Evolutionary conservation across 805 yeast genomes (phyloP), one percentile per base, ranked within the genome.

Genomic region (Monosporozyma aquatica): DNA sequence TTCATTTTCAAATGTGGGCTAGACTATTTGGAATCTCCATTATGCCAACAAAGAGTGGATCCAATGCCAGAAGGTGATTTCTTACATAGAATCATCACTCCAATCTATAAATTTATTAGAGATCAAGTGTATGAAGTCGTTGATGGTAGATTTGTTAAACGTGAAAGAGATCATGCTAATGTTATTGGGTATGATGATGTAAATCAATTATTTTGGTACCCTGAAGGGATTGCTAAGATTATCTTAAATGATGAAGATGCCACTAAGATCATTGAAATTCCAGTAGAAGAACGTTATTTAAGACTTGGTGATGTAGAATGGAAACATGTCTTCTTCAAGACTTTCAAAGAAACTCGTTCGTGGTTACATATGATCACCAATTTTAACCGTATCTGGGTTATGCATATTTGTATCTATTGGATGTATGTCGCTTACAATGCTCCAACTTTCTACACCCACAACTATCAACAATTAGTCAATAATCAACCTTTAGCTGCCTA

Each of bases 181-280:
- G 70, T 84, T 49, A 75, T 84, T 56, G 94, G 98, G 65, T 92
- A 92, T 65, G 99, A 92, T 71, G 99, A 92, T 72, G 95, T 92
- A 47, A 92, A 92, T 67, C 99, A 92, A 73, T 75, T 92, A 55
- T 92, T 94, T 70, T 92, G 99, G 99, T 92, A 94, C 68, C 97
- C 97, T 38, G 97, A 94, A 69, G 99, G 98, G 74, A 84, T 92
- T 51, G 81, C 94, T 46, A 82, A 92, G 67, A 89, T 92, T 55
- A 76, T 82, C 40, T 76, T 90, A 56, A 44, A 38, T 10, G 97
- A 92, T 62, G 92, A 83, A 61, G 97, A 92, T 62, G 90, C 83
- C 61, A 73, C 95, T 15, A 80, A 95, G 63, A 72, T 92, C 54
- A 85, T 89, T 41, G 97, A 92, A 55, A 69, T 89, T 55, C 94